Evolutionary conservation across 1,284 basidiomycete species (phyloP), one percentile per base, ranked within the genome.

Genomic region (Apiotrichum veenhuisii): DNA sequence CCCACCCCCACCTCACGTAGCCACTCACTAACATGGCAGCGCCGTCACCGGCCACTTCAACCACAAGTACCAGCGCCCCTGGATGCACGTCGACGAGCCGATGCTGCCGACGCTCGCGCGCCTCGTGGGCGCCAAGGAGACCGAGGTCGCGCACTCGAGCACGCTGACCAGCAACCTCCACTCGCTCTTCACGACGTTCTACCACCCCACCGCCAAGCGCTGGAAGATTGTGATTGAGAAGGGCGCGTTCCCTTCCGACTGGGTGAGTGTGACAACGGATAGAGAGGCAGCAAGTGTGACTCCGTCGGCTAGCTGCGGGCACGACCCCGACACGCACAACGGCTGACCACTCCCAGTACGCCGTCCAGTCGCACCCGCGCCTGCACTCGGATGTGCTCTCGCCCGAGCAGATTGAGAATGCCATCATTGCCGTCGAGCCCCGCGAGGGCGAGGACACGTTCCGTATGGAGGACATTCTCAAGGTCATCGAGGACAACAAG

Each of bases 161-260:
- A 92, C 92, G 23, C 80, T 98, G 71, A 98, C 96, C 26, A 85
- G 86, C 67, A 98, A 98, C 80, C 81, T 99, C 57, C 93, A 98
- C 79, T 85, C 92, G 54, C 86, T 98, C 81, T 87, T 98, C 81
- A 85, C 87, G 68, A 87, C 87, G 23, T 98, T 98, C 78, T 98
- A 98, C 79, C 86, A 88, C 54, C 95, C 95, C 3, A 91, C 89
- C 10, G 68, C 82, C 57, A 69, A 61, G 59, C 85, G 91, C 52
- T 93, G 85, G 82, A 98, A 96, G 83, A 94, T 99, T 73, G 81
- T 99, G 57, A 96, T 91, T 76, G 96, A 99, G 80, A 85, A 86
- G 42, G 87, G 84, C 59, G 92, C 94, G 2, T 98, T 98, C 77
- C 94, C 96, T 58, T 95, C 91, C 65, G 95, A 98, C 81, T 88